Evolutionary conservation across 1,139 yeast genomes (phyloP).

Genomic region (Blastobotrys capitulatus): DNA sequence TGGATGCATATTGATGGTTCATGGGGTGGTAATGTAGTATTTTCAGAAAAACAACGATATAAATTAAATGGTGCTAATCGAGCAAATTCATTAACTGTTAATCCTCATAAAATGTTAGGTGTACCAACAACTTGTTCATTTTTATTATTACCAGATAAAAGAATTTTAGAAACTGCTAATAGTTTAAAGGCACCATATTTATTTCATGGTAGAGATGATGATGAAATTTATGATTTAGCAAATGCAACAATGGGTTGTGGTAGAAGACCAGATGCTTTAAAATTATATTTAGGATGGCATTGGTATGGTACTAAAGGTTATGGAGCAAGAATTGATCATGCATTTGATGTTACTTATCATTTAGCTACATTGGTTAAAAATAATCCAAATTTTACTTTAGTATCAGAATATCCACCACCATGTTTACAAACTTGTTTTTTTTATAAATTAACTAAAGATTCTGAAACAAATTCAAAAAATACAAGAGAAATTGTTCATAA

Average conservation of each 20-base stretch:
- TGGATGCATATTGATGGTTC: constrained; percentile 90
- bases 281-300: constrained; percentile 74
- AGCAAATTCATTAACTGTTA: constrained; percentile 77
- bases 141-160: constrained; percentile 62
- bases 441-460: constrained; percentile 45
- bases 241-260: constrained; percentile 96
- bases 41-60: constrained; percentile 46
- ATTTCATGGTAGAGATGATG: constrained; percentile 54
- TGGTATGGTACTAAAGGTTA: constrained; percentile 62
- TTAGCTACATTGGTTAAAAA: constrained; percentile 44
- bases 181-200: constrained; percentile 76
- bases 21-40: constrained; percentile 85
- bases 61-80: constrained; percentile 54
- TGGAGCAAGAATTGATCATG: constrained; percentile 61
- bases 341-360: constrained; percentile 57
- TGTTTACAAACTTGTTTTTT: constrained; percentile 84
- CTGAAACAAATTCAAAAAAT: constrained; percentile 45
- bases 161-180: constrained; percentile 63
- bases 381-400: constrained; percentile 43
- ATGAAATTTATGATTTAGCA: constrained; percentile 70
- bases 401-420: constrained; percentile 57
- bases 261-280: constrained; percentile 75
- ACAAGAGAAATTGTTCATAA: constrained; percentile 62
- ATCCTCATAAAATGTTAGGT: constrained; percentile 90
- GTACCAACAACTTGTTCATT: constrained; percentile 86